Evolutionary conservation across 805 yeast genomes (phyloP).

Genomic region (Metschnikowia borealis): DNA sequence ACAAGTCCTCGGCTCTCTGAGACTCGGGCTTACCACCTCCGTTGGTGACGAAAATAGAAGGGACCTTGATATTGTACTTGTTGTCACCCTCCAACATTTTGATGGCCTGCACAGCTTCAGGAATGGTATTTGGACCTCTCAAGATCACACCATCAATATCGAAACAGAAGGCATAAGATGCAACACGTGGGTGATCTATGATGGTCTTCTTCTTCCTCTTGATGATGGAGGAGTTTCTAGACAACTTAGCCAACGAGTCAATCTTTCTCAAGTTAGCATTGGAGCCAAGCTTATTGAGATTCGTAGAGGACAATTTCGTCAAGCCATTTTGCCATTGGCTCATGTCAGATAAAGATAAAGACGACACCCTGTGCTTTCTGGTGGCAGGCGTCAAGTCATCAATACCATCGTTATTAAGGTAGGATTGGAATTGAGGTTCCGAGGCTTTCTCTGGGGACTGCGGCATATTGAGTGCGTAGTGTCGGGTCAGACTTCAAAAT

Average conservation of each 20-base stretch:
- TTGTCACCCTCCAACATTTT: constrained; percentile 72
- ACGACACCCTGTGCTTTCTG: constrained; percentile 60
- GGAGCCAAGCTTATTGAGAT: constrained; percentile 32
- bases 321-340: constrained; percentile 57
- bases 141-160: constrained; percentile 91
- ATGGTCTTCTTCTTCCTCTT: constrained; percentile 47
- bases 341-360: constrained; percentile 62
- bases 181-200: constrained; percentile 68
- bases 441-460: constrained; percentile 10
- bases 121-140: constrained; percentile 79
- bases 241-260: constrained; percentile 42
- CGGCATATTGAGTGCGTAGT: neutral
- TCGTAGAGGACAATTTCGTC: constrained; percentile 37
- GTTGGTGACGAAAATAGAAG: constrained; percentile 78
- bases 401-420: constrained; percentile 69
- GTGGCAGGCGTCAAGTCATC: constrained; percentile 61
- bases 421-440: constrained; percentile 41
- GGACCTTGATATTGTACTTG: constrained; percentile 67
- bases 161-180: constrained; percentile 84
- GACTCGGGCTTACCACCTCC: constrained; percentile 88
- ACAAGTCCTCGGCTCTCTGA: constrained; percentile 68
- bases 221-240: constrained; percentile 44
- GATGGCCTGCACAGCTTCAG: constrained; percentile 73
- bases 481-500: neutral
- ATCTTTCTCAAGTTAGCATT: constrained; percentile 39